Evolutionary conservation across 1,139 yeast genomes (phyloP), one percentile per base, ranked within the genome.

Genomic region (Diutina pseudorugosa): DNA sequence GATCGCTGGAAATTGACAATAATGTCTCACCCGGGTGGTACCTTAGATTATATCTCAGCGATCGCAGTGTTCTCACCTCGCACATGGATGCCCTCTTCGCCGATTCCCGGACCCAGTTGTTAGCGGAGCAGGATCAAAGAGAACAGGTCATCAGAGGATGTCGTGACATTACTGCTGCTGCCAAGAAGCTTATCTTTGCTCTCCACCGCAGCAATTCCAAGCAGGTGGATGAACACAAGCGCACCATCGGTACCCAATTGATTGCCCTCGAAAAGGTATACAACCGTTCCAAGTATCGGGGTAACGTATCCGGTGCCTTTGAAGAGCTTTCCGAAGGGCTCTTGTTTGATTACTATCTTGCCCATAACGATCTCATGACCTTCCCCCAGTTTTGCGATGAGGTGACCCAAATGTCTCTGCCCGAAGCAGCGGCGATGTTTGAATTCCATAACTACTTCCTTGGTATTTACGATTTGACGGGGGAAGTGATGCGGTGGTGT

Each of bases 401-500:
- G 27, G 55, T 63, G 8, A 16, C 14, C 23, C 21, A 19, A n/a
- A 16, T 16, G 9, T n/a, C 20, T 16, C 36, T 16, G 30, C 14
- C 20, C 3, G 12, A 18, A 20, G 33, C 27, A 4, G 21, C 40
- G 14, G n/a, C 23, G 23, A 27, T 45, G 40, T 12, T 45, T 27
- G 49, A 45, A 14, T 45, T 45, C 21, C 66, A 66, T 52, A 75
- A 72, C 57, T 72, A 66, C 56, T 57, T 72, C 21, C 63, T 71
- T 64, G 77, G 76, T 0, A 54, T 72, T 12, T 66, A 71, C 57
- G 77, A 72, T 56, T 60, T 72, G 52, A 70, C 76, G 0, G 77
- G 77, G 1, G 77, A 72, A 53, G 61, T 72, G 33, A 72, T 72
- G 76, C 56, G 74, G 41, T 67, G 62, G 53, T 65, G 71, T 9